Base-by-base conservation (phyloP, 257 asterid genomes). In the Solanum pennellii region DNA sequence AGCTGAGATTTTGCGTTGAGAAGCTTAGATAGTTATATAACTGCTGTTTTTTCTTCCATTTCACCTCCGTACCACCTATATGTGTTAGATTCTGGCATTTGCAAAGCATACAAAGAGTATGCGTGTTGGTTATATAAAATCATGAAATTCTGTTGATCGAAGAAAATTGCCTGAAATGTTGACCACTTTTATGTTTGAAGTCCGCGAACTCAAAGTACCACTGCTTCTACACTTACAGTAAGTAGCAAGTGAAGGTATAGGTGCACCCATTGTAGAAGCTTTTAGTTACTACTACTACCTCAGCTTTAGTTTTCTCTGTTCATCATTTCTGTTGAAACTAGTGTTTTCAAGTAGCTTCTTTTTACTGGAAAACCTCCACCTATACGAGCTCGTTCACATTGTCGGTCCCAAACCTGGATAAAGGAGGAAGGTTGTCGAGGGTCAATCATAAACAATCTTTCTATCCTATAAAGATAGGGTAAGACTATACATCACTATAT, bases 1-100 rank as follows among this genome's bases (percentile, higher is more conserved):
- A 35, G 39, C 7, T 35, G 39, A 35, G 1, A 4, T 35, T 35
- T 35, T 35, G 37, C 5, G 89, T 86, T 62, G 33, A 62, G 83
- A 90, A 87, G 47, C 93, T 93, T 92, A 7, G 79, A 66, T 66
- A 66, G 16, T 12, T 29, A 66, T 66, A 66, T 25, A 66, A 29
- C 74, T 68, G 21, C 74, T 0, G 21, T 5, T 66, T 60, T 60
- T 60, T 23, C 73, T 66, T 66, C 37, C 25, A 66, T 66, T 2
- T 66, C 1, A 20, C 73, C 20, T 66, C 9, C 9, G 73, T 27
- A 66, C 33, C 33, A 27, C 20, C 73, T 66, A 6, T 66, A 27
- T 25, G 1, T 13, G 33, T 66, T 66, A 35, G 74, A 12, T 66
- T 66, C 74, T 66, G 74, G 37, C 14, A 66, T 66, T 66, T 66